phyloP scores from a whole-genome alignment of 1,284 basidiomycete species.

The Vanrija sp. region DNA sequence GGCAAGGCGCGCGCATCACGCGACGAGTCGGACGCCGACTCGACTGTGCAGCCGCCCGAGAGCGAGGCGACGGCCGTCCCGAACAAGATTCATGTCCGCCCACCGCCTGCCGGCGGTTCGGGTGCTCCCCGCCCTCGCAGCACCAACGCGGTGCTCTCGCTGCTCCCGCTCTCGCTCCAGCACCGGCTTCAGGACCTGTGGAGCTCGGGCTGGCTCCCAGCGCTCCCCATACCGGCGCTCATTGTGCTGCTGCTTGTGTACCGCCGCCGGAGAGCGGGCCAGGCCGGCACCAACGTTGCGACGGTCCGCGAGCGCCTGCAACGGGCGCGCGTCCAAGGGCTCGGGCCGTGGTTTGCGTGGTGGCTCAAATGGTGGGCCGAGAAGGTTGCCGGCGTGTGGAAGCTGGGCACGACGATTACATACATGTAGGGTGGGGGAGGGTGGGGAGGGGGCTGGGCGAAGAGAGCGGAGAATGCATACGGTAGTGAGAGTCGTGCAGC shows the following conservation, averaged over 20 bases:
- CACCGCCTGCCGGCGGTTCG: neutral
- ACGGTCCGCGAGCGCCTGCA: constrained; percentile 14
- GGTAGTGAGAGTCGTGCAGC: too few species aligned
- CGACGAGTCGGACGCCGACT: constrained; percentile 5
- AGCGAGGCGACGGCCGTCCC: constrained; percentile 8
- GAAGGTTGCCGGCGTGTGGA: constrained; percentile 42
- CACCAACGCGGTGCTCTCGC: constrained; percentile 1
- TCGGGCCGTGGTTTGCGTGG: constrained; percentile 24
- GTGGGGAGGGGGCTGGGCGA: too few species aligned
- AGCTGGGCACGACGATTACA: constrained; percentile 44
- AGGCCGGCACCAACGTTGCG: neutral
- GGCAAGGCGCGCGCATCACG: constrained; percentile 6
- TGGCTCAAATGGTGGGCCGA: constrained; percentile 39
- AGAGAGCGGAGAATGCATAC: too few species aligned
- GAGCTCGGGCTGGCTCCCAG: constrained; percentile 9
- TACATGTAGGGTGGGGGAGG: constrained; percentile 26
- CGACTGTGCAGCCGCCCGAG: constrained; percentile 9
- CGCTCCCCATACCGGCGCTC: constrained; percentile 10
- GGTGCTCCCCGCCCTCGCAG: constrained; percentile 4
- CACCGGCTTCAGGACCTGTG: constrained; percentile 10
- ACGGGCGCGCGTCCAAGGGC: constrained; percentile 9
- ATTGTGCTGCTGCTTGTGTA: constrained; percentile 7
- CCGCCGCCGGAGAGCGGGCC: constrained; percentile 6
- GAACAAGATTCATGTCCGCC: constrained; percentile 8
- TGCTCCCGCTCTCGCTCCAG: constrained; percentile 8